phyloP scores from a whole-genome alignment of 2,329 filamentous ascomycete genomes.

The Exophiala mesophila region DNA sequence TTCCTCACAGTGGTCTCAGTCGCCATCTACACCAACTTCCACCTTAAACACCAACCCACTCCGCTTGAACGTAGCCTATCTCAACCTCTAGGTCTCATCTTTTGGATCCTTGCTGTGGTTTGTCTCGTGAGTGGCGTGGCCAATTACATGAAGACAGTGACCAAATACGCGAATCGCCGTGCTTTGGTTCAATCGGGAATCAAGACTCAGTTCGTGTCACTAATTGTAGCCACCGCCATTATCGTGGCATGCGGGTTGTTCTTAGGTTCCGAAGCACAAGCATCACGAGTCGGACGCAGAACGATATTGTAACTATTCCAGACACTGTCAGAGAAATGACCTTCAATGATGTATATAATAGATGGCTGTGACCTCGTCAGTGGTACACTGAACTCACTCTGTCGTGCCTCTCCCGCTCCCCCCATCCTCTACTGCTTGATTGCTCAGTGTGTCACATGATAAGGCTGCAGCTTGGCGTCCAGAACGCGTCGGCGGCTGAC shows the following conservation, averaged over 20 bases:
- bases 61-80: conserved; percentile 70
- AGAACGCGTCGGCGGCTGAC: conserved; percentile 1
- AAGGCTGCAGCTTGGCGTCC: background rate
- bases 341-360: no score
- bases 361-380: no score
- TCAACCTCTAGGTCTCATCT: conserved; percentile 76
- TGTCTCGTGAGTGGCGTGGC: conserved; percentile 72
- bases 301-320: background rate
- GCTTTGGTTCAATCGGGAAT: conserved; percentile 90
- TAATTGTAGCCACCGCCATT: conserved; percentile 40
- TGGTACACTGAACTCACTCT: no score
- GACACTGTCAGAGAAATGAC: no score
- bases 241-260: conserved; percentile 43
- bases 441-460: background rate
- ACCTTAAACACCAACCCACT: conserved; percentile 70
- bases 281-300: conserved; percentile 3
- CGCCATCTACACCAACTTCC: conserved; percentile 89
- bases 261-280: conserved; percentile 35
- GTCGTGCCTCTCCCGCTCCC: no score
- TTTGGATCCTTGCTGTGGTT: conserved; percentile 76
- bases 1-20: conserved; percentile 88
- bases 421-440: no score
- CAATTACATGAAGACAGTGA: conserved; percentile 81
- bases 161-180: conserved; percentile 69
- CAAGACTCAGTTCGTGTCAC: conserved; percentile 78